These are phyloP conservation scores for Pichia pseudocactophila DNA, from an alignment of 805 yeast species.

Conservation along the genomic window DNA sequence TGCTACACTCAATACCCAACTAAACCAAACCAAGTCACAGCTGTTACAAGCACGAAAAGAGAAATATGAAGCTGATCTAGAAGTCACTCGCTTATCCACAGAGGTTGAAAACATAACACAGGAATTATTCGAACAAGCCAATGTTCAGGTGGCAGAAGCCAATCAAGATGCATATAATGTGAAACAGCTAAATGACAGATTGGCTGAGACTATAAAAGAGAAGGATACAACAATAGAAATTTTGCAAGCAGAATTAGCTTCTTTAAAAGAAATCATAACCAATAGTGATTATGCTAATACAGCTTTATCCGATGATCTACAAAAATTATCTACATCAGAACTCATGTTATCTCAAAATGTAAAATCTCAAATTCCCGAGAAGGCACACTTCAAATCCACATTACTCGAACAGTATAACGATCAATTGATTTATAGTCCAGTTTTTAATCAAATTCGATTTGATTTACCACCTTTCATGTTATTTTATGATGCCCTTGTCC, in stretches of 20 bases:
- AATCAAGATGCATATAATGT: constrained; percentile 54
- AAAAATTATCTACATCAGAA: not conserved
- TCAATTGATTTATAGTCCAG: constrained; percentile 22
- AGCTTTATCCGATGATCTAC: not conserved
- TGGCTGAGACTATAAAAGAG: constrained; percentile 50
- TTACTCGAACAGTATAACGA: constrained; percentile 18
- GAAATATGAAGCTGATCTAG: constrained; percentile 6
- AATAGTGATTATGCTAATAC: constrained; percentile 16
- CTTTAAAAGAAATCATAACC: constrained; percentile 52
- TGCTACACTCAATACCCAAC: constrained; percentile 26
- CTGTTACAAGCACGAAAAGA: constrained; percentile 19
- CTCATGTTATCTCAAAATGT: not conserved
- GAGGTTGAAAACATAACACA: constrained; percentile 79
- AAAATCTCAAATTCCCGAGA: not conserved
- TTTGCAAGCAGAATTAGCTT: constrained; percentile 57
- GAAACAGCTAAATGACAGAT: constrained; percentile 48
- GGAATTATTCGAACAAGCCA: constrained; percentile 75
- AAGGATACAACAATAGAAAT: constrained; percentile 58
- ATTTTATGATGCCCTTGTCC: constrained; percentile 33
- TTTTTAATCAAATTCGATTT: constrained; percentile 30
- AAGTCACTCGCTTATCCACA: constrained; percentile 13
- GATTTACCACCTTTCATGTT: constrained; percentile 37
- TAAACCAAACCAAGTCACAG: constrained; percentile 12
- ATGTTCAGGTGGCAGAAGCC: constrained; percentile 75
- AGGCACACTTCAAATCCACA: constrained; percentile 14